Evolutionary conservation across 2,329 filamentous ascomycete genomes (phyloP).

Genomic region (Dryadomyces quercus-mongolicae): DNA sequence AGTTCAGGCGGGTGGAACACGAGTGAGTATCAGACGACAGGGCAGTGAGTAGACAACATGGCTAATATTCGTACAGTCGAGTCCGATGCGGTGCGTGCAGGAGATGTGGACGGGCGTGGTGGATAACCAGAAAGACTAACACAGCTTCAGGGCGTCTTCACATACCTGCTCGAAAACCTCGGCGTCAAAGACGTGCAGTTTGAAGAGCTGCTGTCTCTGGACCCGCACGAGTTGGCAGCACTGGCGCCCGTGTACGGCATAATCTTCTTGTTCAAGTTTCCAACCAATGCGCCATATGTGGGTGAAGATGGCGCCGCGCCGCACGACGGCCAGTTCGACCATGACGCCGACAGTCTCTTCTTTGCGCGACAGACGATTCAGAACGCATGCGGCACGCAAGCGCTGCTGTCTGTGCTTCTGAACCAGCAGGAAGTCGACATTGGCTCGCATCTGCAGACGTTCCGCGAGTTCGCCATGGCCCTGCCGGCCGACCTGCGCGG

Average conservation of each 20-base stretch:
- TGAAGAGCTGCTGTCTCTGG: constrained; percentile 86
- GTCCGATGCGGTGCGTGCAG: constrained; percentile 70
- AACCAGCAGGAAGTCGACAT: constrained; percentile 59
- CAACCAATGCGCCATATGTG: constrained; percentile 53
- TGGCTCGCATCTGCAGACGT: constrained; percentile 57
- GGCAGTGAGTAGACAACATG: not conserved
- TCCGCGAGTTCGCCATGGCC: constrained; percentile 78
- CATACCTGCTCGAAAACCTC: constrained; percentile 81
- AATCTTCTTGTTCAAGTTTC: constrained; percentile 98
- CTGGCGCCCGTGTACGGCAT: constrained; percentile 81
- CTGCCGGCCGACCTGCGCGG: constrained; percentile 63
- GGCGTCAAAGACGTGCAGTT: constrained; percentile 92
- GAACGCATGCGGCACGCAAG: constrained; percentile 96
- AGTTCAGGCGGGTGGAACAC: constrained; percentile 73
- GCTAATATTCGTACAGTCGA: constrained; percentile 46
- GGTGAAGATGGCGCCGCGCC: constrained; percentile 50
- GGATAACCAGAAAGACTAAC: not conserved
- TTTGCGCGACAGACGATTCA: constrained; percentile 97
- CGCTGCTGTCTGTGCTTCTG: constrained; percentile 78
- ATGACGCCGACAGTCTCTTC: constrained; percentile 67
- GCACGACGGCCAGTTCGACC: constrained; percentile 72
- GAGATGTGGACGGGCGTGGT: not conserved
- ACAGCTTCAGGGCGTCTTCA: constrained; percentile 70
- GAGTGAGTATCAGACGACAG: constrained; percentile 33
- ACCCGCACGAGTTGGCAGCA: constrained; percentile 58